Base-by-base conservation (phyloP, 805 yeast genomes). In the Maudiozyma saulgeensis region DNA sequence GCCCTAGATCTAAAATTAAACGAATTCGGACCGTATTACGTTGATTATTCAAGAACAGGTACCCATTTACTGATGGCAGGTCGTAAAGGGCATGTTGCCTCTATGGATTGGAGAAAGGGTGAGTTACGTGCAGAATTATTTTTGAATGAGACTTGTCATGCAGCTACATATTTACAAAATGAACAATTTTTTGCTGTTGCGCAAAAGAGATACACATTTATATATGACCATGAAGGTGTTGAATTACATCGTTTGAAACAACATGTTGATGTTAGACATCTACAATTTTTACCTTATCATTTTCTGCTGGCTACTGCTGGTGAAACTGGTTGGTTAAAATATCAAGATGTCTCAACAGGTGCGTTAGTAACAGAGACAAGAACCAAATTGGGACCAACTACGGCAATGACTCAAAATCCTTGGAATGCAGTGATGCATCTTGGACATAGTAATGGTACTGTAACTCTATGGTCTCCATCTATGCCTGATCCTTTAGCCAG, bases 171-270 rank as follows among this genome's bases (percentile, higher is more conserved):
- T 68, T 72, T 93, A 53, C 97, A 91, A 61, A 89, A 84, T 62
- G 95, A 90, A 62, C 96, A 89, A 67, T 89, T 74, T 67, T 89
- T 87, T 70, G 99, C 99, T 0, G 96, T 83, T 16, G 98, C 99
- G 1, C 99, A 93, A 69, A 90, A 89, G 69, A 90, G 88, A 66
- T 87, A 91, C 67, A 86, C 93, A 0, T 93, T 84, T 64, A 86
- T 93, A 37, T 93, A 93, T 66, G 96, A 93, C 67, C 82, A 83
- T 56, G 80, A 82, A 53, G 99, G 99, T 28, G 76, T 84, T 48
- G 99, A 93, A 73, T 70, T 93, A 51, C 99, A 93, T 68, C 79
- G 95, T 60, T 74, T 93, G 68, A 86, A 85, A 60, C 93, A 87
- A 62, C 99, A 93, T 65, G 74, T 88, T 28, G 98, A 90, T 57